Evolutionary conservation across 139 green algal species (phyloP), one percentile per base, ranked within the genome.

Genomic region (Asterochloris erici): DNA sequence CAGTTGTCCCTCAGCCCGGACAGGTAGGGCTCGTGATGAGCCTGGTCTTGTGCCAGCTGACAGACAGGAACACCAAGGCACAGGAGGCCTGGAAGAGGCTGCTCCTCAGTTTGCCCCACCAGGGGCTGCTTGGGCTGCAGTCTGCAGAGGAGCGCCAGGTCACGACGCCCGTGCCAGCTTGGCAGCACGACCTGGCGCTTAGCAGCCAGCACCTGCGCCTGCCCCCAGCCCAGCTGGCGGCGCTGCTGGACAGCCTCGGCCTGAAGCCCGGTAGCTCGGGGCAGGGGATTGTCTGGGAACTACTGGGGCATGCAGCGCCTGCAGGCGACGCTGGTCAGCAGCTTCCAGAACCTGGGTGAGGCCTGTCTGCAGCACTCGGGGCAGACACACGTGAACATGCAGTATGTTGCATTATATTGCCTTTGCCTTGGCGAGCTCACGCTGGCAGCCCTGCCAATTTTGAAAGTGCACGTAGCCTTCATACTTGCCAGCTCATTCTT

Each of bases 181-280:
- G 79, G 79, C 29, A 60, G 24, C 62, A 68, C 71, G 21, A 26
- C 21, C 63, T 83, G 68, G 85, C 85, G 12, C 29, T 88, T 71
- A 78, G 87, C 78, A 86, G 79, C 1, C 86, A 86, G 82, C 76
- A 80, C 54, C 29, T 80, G 68, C 54, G 60, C 23, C 68, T 80
- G 29, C 76, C 68, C 14, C 76, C 83, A 0, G 61, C 77, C 11
- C 89, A 94, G 79, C 83, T 94, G 47, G 63, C 85, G 2, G 77
- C 84, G 61, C 75, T 94, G 71, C 85, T 93, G 69, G 87, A 92
- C n/a, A 82, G 74, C 61, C 66, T 87, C 10, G 62, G 29, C 14
- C 81, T 81, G 63, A 47, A 17, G 17, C 38, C 24, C 17, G 17
- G 63, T 74, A 26, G 63, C 78, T 23, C 78, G 28, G 63, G 61